Evolutionary conservation across 2,329 filamentous ascomycete genomes (phyloP), one percentile per base, ranked within the genome.

Genomic region (Kalmusia sp.): DNA sequence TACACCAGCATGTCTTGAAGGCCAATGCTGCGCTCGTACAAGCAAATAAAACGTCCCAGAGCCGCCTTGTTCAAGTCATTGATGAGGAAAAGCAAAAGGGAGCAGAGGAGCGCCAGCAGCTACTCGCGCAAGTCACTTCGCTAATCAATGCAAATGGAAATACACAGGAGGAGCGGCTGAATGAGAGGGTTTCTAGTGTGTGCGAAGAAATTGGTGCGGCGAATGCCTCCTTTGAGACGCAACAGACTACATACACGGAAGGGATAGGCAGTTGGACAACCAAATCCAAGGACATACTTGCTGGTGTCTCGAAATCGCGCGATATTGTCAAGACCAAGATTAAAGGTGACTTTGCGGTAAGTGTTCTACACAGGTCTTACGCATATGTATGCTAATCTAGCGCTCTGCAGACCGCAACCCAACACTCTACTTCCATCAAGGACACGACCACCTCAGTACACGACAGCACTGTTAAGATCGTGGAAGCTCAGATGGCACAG

Each of bases 401-500:
- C 25, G 6, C n/a, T 22, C 12, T 19, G 8, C 60, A 90, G 87
- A 75, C 79, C 25, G 91, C 93, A 31, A 90, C 91, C 63, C 83
- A 89, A 52, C 88, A 91, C 67, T 96, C 92, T 64, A 86, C 82
- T n/a, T 87, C 89, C 5, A 93, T 99, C 63, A 91, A 93, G 63
- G 83, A 84, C 6, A 90, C 90, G 0, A 93, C 93, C 0, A 89
- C 90, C 63, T 91, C 91, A 2, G 92, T 98, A 1, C 93, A 99
- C 62, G 89, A 90, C 28, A 90, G 96, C 75, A 97, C 93, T 0
- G 86, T 96, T 25, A 88, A 88, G 6, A 93, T 96, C 52, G 93
- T 98, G 11, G 90, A 93, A 67, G 88, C 90, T 52, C 95, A 99
- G 76, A 90, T 96, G 77, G 83, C 85, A 51, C 91, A 96, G 62